Evolutionary conservation across 1,139 yeast species (phyloP).

Genomic region (Nakaseomyces nivariensis): DNA sequence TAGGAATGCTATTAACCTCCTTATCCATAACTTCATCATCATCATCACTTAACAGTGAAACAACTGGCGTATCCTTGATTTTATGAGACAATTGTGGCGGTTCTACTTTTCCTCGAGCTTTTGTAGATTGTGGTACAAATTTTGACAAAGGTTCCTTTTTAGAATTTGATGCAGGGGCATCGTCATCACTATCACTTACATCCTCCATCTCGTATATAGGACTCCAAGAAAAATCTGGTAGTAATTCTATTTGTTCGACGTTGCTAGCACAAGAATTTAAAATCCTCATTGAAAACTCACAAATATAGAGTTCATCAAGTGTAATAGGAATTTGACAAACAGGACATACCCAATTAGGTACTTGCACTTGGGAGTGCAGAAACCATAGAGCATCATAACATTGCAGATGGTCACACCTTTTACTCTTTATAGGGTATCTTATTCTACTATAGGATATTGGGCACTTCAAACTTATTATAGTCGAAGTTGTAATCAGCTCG

Average conservation of each 20-base stretch:
- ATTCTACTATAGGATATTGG: conserved; percentile 57
- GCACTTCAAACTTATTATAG: conserved; percentile 50
- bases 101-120: neutral
- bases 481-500: conserved; percentile 47
- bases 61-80: conserved; percentile 8
- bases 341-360: conserved; percentile 64
- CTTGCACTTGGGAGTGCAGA: conserved; percentile 48
- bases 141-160: neutral
- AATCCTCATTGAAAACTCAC: conserved; percentile 50
- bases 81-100: neutral
- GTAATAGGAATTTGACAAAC: conserved; percentile 41
- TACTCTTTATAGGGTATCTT: conserved; percentile 49
- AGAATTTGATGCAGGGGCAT: neutral
- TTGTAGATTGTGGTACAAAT: neutral
- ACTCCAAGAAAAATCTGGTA: conserved; percentile 53
- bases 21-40: neutral
- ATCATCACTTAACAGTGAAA: conserved; percentile 2
- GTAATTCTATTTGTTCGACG: conserved; percentile 45
- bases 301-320: conserved; percentile 46
- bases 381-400: conserved; percentile 62
- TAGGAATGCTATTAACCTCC: neutral
- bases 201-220: conserved; percentile 23
- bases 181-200: conserved; percentile 23
- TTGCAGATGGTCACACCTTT: conserved; percentile 54
- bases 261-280: conserved; percentile 36